A percentile compares a stretch with the other conserved stretches of the same genome.
These are phyloP conservation scores for Microdochium nivale DNA, from an alignment of 2,329 filamentous ascomycete species.

Conservation along the genomic window DNA sequence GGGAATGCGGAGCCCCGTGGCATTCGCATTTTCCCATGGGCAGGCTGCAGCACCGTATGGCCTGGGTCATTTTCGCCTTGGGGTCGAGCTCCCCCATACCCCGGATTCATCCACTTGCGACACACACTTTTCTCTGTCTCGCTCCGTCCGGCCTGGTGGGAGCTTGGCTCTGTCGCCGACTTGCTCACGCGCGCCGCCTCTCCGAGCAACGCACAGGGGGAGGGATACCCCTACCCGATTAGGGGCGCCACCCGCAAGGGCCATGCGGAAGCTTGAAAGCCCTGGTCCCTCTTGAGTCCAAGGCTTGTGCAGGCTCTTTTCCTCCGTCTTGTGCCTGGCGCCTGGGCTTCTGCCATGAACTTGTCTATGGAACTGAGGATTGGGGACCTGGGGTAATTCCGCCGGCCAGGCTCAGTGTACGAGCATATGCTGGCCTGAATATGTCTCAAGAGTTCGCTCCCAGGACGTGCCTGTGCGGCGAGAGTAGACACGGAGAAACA, in stretches of 20 bases:
- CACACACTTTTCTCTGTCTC: background rate
- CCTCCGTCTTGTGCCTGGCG: background rate
- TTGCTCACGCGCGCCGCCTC: background rate
- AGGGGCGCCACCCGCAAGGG: background rate
- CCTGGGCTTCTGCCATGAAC: no score
- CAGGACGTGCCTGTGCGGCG: no score
- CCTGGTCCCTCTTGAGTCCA: background rate
- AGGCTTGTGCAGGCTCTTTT: background rate
- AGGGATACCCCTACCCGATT: background rate
- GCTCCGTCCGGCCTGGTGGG: no score
- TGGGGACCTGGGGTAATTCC: no score
- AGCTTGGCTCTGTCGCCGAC: background rate
- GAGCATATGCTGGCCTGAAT: no score
- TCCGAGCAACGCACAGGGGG: background rate
- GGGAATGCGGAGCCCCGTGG: background rate
- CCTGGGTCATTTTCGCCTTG: no score
- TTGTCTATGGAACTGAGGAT: no score
- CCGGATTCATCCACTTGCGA: background rate
- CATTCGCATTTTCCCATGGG: background rate
- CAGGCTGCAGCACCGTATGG: background rate
- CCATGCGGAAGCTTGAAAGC: background rate
- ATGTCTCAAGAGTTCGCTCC: no score
- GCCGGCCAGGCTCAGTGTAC: no score
- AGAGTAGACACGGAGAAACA: no score
- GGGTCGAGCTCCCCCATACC: no score